phyloP scores from a whole-genome alignment of 169 alveolate species.

The Cryptosporidium sp. region DNA sequence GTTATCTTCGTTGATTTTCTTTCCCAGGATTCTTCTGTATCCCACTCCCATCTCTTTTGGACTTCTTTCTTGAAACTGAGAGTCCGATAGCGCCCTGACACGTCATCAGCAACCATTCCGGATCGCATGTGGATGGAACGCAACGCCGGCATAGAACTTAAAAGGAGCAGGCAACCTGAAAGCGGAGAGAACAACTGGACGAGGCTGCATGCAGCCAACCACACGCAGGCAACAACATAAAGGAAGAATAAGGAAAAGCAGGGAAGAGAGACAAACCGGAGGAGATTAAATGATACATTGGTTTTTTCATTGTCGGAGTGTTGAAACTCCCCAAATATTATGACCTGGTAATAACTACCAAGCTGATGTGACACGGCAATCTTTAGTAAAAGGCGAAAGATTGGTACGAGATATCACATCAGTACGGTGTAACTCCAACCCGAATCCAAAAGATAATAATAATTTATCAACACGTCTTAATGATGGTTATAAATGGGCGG shows the following conservation, averaged over 20 bases:
- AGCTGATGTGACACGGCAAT: conserved; percentile 92
- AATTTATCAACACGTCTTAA: conserved; percentile 10
- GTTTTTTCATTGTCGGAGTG: conserved; percentile 32
- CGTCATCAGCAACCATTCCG: not conserved
- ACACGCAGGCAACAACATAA: too few species aligned
- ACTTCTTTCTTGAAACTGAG: too few species aligned
- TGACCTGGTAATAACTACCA: conserved; percentile 35
- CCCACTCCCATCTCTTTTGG: too few species aligned
- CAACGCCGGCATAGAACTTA: too few species aligned
- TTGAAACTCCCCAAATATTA: conserved; percentile 52
- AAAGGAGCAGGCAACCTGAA: too few species aligned
- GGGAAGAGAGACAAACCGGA: too few species aligned
- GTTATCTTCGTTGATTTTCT: not conserved
- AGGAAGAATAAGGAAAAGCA: too few species aligned
- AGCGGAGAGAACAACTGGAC: too few species aligned
- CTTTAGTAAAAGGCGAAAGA: conserved; percentile 99
- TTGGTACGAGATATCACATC: conserved; percentile 82
- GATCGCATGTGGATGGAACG: not conserved
- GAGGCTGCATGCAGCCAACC: too few species aligned
- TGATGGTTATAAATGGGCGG: conserved; percentile 48
- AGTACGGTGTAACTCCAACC: conserved; percentile 25
- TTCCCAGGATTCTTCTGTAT: too few species aligned
- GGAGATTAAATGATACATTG: conserved; percentile 12
- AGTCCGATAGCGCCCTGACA: too few species aligned
- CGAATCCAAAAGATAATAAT: not conserved